Evolutionary conservation across 441 rosid species (phyloP).

Genomic region (Biscutella laevigata): DNA sequence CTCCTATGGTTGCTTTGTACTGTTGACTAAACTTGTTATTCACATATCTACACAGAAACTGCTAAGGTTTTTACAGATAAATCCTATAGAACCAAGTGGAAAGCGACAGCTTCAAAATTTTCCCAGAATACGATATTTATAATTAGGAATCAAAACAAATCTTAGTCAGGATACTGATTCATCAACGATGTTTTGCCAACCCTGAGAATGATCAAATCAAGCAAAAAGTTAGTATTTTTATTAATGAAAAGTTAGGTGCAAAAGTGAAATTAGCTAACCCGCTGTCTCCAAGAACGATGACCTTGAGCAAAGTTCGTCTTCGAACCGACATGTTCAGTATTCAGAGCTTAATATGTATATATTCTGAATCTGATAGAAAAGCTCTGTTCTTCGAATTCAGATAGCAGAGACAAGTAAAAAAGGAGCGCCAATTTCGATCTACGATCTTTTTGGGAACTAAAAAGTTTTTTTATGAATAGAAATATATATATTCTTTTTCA

Average conservation of each 20-base stretch:
- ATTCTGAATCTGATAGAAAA: not conserved
- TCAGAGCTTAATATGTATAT: not conserved
- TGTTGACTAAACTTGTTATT: conserved; percentile 89
- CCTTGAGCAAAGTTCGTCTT: conserved; percentile 84
- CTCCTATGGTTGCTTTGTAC: conserved; percentile 95
- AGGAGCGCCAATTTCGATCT: conserved; percentile 49
- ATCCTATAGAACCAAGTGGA: no score
- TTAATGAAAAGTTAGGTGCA: not conserved
- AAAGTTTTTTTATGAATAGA: no score
- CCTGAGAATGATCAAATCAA: conserved; percentile 29
- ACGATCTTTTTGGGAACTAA: not conserved
- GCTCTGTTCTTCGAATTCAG: not conserved
- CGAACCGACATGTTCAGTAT: conserved; percentile 58
- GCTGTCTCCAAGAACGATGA: conserved; percentile 94
- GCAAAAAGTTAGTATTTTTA: not conserved
- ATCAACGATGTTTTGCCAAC: conserved; percentile 98
- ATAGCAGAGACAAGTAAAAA: conserved; percentile 3
- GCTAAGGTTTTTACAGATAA: not conserved
- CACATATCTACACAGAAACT: conserved; percentile 54
- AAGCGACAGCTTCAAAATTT: no score
- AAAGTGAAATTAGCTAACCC: conserved; percentile 39
- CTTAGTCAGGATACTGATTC: conserved; percentile 79
- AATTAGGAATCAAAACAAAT: no score
- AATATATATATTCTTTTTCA: no score
- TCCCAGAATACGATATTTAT: no score